Evolutionary conservation across 1,139 yeast species (phyloP), one percentile per base, ranked within the genome.

Genomic region (Geotrichum klebahnii): DNA sequence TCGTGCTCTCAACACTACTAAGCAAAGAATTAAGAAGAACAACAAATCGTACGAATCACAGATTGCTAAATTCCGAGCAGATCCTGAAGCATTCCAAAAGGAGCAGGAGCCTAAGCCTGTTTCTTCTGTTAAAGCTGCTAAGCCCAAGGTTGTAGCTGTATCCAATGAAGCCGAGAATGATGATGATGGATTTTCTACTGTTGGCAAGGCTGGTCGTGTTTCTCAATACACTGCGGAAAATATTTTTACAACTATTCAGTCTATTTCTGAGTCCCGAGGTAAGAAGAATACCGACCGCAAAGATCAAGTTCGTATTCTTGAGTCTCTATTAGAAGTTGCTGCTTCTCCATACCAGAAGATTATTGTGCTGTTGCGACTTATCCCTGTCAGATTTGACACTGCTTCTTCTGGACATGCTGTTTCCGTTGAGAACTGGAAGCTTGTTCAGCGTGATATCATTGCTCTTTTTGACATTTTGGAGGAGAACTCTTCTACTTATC

Each of bases 241-340:
- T 57, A 82, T 90, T 50, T 88, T 90, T 74, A 75, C 82, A 54
- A 80, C 86, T 39, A 76, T 92, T 66, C 80, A 83, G 66, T 72
- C 80, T 50, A 82, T 94, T 55, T 74, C 86, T 57, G 98, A 92
- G 68, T 77, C 90, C 46, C 84, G 98, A 71, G 98, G 98, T 75
- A 90, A 90, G 75, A 92, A 88, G 77, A 88, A 87, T 68, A 84
- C 89, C 57, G 96, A 92, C 68, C 81, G 83, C 60, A 71, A 67
- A 55, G 96, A 86, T 67, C 96, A 92, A 69, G 79, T 89, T 58
- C 73, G 73, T 57, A 75, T 76, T 43, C 76, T 92, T 65, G 96
- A 86, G 69, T 74, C 74, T 41, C 75, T 88, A 57, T 69, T 84
- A 57, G 64, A 68, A 17, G 71, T 76, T 32, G 74, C 85, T 24